These are phyloP conservation scores for Poterioochromonas sp. DNA, from an alignment of 352 stramenopile species.

Conservation along the genomic window DNA sequence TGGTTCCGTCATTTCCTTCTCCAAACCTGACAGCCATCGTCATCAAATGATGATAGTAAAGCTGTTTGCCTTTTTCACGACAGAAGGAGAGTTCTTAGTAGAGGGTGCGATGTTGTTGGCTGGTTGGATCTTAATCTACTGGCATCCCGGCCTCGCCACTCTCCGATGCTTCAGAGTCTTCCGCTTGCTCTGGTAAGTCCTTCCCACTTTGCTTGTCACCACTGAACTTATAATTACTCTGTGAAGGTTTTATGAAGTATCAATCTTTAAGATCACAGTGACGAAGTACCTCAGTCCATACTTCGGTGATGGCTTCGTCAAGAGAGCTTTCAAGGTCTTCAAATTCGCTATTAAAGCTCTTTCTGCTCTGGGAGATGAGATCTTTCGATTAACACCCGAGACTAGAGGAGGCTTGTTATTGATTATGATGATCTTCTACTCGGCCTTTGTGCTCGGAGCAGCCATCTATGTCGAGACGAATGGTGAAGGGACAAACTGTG, in stretches of 20 bases:
- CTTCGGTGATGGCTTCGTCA: neutral
- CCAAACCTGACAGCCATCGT: neutral
- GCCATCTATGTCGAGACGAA: neutral
- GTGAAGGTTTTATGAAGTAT: slow-evolving; percentile 23
- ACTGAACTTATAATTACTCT: neutral
- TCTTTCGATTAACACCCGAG: neutral
- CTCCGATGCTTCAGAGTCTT: slow-evolving; percentile 9
- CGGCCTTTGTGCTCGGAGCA: neutral
- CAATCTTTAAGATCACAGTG: neutral
- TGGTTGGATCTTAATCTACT: neutral
- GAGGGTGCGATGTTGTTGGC: neutral
- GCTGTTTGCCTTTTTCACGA: neutral
- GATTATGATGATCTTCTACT: slow-evolving; percentile 10
- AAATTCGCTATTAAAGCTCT: neutral
- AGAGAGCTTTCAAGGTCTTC: neutral
- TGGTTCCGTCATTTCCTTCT: too few relatives aligned
- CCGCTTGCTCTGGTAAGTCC: neutral
- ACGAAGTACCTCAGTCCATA: neutral
- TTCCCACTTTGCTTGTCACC: neutral
- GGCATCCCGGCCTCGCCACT: neutral
- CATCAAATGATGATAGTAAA: neutral
- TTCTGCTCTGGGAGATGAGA: neutral
- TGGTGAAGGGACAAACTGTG: neutral
- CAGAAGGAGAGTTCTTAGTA: neutral
- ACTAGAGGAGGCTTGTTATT: slow-evolving; percentile 1